Evolutionary conservation across 768 basidiomycete species (phyloP), one percentile per base, ranked within the genome.

Genomic region (Rhodotorula babjevae): DNA sequence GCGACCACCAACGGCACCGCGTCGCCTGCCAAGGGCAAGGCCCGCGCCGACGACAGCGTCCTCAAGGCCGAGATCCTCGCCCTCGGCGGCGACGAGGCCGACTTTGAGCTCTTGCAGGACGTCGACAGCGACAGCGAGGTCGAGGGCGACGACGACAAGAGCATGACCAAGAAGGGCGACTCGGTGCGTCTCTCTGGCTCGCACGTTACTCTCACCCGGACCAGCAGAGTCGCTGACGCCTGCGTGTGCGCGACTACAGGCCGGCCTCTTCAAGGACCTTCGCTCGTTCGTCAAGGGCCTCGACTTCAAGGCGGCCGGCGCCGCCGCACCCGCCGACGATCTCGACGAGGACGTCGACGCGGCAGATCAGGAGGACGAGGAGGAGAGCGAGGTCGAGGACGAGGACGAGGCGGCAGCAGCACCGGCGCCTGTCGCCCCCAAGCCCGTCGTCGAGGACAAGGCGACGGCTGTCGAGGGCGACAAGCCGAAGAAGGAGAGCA

Each of bases 21-120:
- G 27, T 18, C 57, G 42, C 23, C 52, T 3, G 40, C 21, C 42
- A 59, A 62, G 61, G 25, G 29, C 49, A 50, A 50, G 10, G 47
- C n/a, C 47, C n/a, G 29, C 16, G 44, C 25, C 10, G 42, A 60
- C 29, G 71, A 72, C 76, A 63, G 69, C 40, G 46, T 25, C 3
- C 69, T 79, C 18, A 58, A 33, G 27, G 31, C 80, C 16, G 81
- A 82, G 64, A 78, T 86, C 11, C 72, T 80, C 14, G 82, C 84
- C 2, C 77, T 86, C 5, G 86, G 85, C 33, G 86, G 85, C 31
- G 84, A 82, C 52, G 82, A 83, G 47, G 83, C 82, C 27, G 86
- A 87, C 72, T 78, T 82, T n/a, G 82, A 84, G 33, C 75, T 86
- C 44, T 71, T 86, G 61, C 83, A 84, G 69, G 82, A 80, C 65